Base-by-base conservation (phyloP, 257 asterid species). In the Datura wrightii region DNA sequence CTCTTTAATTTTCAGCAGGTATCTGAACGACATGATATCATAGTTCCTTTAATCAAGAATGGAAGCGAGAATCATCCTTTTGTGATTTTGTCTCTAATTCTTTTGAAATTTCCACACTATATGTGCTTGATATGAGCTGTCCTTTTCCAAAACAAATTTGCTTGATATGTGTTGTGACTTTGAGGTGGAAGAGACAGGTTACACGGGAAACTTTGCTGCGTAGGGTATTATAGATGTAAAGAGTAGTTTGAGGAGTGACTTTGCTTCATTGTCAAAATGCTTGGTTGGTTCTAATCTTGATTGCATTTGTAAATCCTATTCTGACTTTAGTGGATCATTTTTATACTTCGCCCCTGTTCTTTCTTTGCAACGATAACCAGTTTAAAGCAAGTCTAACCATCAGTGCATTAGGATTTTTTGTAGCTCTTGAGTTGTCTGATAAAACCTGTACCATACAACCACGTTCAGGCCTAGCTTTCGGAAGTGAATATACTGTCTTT, bases 101-200 rank as follows among this genome's bases (percentile, higher is more conserved):
- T 76, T 6, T 24, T 50, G 81, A 1, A 48, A 50, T 53, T 74
- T 76, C 46, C 18, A 7, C 18, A 7, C 1, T 14, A 11, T 69
- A 48, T 48, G 80, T 19, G 42, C 55, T 46, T 74, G 80, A 48
- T 24, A 74, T 74, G 80, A 74, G 42, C 34, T 74, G 80, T 74
- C 7, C 3, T 74, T 74, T 19, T 48, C 55, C 80, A 46, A 48
- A 74, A 74, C 2, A 34, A 76, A 13, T 48, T 31, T 8, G 8
- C 6, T 5, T 72, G 18, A 72, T 72, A 46, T 19, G 41, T n/a
- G 41, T 72, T 72, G 80, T 5, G 80, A 72, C 10, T 6, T 46
- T 46, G 58, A 19, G 80, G 55, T 72, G 42, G 41, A 10, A n/a
- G 42, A 19, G n/a, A n/a, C 11, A 19, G 80, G 16, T 24, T 72